Base-by-base conservation (phyloP, 73 alveolate species). In the Tetrahymena malaccensis region DNA sequence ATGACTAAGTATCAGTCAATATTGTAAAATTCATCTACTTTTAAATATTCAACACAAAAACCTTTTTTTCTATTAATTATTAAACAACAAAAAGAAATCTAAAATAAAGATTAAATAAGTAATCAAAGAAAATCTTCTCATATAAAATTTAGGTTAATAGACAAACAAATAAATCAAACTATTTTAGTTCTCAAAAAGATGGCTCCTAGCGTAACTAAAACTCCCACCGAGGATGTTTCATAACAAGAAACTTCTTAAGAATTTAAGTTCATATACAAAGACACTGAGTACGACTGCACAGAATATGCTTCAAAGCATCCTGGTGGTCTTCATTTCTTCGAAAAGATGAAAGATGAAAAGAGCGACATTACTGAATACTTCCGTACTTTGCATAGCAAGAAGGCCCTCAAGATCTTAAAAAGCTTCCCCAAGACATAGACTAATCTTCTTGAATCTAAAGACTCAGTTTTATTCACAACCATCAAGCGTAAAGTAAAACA, bases 321-420 rank as follows among this genome's bases (percentile, higher is more conserved):
- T 16, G 97, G 95, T 50, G 97, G 97, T 43, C 44, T 85, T 37
- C 57, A 93, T 43, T 95, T 95, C 95, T 95, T 95, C 35, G 97
- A 95, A 50, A 95, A 95, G 33, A 95, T 95, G 97, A 44, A 43
- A 70, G 97, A 95, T n/a, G 97, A 95, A 43, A 95, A 95, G 93
- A 38, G 94, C 43, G 97, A 95, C 27, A 85, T 95, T 89, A 95
- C 97, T 40, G 97, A 95, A 89, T 95, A 95, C 44, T 95, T 95
- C 85, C 93, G 97, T 55, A 34, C 95, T 55, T 84, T 95, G 21
- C 97, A 95, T 38, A 85, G 95, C 38, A 95, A 95, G 57, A 85
- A 58, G 94, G 97, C 97, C 31, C 84, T 95, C 85, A 95, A 95
- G 55, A 95, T 95, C 34, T 89, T 95, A 55, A 95, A 95, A 37